Conservation (phyloP, 164 flowering plant genomes). For the Piper longum region DNA sequence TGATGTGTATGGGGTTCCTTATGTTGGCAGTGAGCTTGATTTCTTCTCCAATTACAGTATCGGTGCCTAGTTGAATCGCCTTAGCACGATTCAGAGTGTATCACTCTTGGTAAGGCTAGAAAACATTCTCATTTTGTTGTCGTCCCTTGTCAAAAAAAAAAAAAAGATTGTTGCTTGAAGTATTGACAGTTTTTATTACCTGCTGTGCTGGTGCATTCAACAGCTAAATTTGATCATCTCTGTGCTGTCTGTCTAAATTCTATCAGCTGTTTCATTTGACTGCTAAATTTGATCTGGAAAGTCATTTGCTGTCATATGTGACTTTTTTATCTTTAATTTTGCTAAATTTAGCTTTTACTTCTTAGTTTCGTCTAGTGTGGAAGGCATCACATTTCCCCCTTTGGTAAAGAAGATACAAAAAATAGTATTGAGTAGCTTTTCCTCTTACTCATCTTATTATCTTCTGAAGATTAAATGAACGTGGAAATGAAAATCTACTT, state of each 20-base stretch:
- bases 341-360: background rate
- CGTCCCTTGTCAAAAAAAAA: background rate
- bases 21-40: constrained; percentile 10
- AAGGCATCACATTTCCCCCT: background rate
- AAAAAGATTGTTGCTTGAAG: background rate
- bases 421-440: background rate
- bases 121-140: background rate
- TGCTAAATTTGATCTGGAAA: too few species aligned
- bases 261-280: background rate
- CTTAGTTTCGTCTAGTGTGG: background rate
- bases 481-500: too few species aligned
- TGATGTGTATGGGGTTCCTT: constrained; percentile 15
- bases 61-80: constrained; percentile 11
- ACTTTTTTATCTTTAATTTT: too few species aligned
- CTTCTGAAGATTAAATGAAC: too few species aligned
- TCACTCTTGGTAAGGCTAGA: constrained; percentile 9
- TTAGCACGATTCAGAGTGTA: constrained; percentile 10
- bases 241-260: too few species aligned
- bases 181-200: background rate
- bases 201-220: background rate
- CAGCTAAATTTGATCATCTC: background rate
- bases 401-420: too few species aligned
- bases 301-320: background rate
- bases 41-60: constrained; percentile 14
- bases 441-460: background rate